Base-by-base conservation (phyloP, 2,329 filamentous ascomycete species). In the Calycina herbarum region DNA sequence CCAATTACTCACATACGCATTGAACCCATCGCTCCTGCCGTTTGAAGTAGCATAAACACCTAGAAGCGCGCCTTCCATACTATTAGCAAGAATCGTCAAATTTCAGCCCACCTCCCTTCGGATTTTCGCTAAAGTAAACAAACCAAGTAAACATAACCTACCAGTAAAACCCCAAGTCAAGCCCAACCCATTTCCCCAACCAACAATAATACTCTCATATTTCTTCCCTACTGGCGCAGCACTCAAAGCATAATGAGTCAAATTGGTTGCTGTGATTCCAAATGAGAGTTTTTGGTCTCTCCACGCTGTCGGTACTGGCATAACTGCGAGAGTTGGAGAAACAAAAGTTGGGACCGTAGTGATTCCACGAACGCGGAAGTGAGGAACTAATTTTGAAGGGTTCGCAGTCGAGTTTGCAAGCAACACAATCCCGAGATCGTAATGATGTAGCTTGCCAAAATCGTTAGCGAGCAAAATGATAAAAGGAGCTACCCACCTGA, bases 11-110 rank as follows among this genome's bases (percentile, higher is more conserved):
- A 66, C 62, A 56, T 64, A 67, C 1, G 63, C 67, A 51, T 63
- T 63, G 38, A 70, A 69, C 20, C 63, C 63, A 31, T 48, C 64
- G 8, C 1, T 20, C 1, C 78, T 78, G 0, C 82, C 83, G 68
- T 86, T 86, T 33, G 76, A 82, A 3, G 84, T 86, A 51, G 80
- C 80, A 71, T 85, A 86, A 0, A 81, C 77, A 0, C 83, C 84
- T 0, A 86, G 67, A 24, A 86, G 73, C 0, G 79, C 79, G 0
- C 83, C 83, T 78, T 45, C 20, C 13, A 10, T 17, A 24, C 35
- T 31, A 20, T 48, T 13, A 61, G 38, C 57, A 24, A 54, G 15
- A 24, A 38, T 38, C 10, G 11, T 20, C n/a, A 56, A 24, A 40
- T 20, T 60, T 57, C 60, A 58, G 35, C 33, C 38, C 57, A 61